phyloP scores from a whole-genome alignment of 495 filamentous ascomycete species.

The Xylaria acuta region DNA sequence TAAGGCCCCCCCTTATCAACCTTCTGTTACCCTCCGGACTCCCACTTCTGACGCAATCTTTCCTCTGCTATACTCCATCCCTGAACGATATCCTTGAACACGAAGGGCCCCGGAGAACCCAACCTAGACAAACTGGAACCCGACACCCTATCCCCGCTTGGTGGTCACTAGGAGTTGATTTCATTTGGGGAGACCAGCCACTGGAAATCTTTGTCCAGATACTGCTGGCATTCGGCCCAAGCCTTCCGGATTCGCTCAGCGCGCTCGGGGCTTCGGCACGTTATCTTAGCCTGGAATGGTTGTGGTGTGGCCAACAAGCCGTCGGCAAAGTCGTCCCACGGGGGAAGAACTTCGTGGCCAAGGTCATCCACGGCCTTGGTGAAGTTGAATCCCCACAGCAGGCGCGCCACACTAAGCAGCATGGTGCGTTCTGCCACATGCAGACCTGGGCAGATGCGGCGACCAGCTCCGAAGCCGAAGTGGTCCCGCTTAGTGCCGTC shows the following conservation, averaged over 20 bases:
- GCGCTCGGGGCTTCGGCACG: background rate
- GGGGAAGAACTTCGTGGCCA: background rate
- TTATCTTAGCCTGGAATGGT: background rate
- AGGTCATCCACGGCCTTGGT: background rate
- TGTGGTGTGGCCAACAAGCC: background rate
- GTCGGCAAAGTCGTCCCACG: background rate
- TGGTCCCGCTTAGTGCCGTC: constrained; percentile 9
- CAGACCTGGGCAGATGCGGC: constrained; percentile 59
- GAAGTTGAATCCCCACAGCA: constrained; percentile 52
- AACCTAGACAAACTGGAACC: background rate
- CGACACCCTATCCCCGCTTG: background rate
- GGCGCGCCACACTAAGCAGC: constrained; percentile 50
- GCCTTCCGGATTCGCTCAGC: background rate
- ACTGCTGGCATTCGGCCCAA: constrained; percentile 2
- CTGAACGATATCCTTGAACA: background rate
- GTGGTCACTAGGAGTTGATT: background rate
- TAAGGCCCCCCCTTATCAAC: no score
- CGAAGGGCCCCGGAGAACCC: background rate
- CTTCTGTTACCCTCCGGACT: background rate
- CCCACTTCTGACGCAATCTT: background rate
- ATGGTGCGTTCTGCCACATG: constrained; percentile 58
- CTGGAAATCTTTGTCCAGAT: background rate
- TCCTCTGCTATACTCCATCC: background rate
- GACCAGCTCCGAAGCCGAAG: constrained; percentile 58
- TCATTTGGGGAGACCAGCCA: background rate